These are phyloP conservation scores for Cyclotella cryptica DNA, from an alignment of 108 stramenopile species.

Conservation along the genomic window DNA sequence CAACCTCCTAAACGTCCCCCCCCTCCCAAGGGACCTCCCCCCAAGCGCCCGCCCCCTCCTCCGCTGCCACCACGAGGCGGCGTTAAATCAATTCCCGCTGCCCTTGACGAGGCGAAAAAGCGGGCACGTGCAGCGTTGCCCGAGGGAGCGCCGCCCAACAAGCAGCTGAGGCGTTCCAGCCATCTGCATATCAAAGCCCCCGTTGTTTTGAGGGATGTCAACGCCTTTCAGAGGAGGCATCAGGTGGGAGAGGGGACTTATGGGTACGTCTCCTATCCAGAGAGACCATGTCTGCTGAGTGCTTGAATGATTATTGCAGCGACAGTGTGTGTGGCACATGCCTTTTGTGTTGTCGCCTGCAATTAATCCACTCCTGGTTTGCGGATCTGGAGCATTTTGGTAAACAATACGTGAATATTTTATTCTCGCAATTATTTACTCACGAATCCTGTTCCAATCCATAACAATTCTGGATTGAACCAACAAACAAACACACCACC, in stretches of 20 bases:
- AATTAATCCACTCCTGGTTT: background rate
- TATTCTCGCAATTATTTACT: background rate
- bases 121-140: background rate
- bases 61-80: slow-evolving; percentile 32
- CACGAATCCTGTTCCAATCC: slow-evolving; percentile 3
- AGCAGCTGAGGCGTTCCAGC: slow-evolving; percentile 12
- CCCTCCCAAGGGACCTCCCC: slow-evolving; percentile 22
- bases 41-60: slow-evolving; percentile 53
- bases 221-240: slow-evolving; percentile 76
- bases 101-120: slow-evolving; percentile 11
- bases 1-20: slow-evolving; percentile 30
- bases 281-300: slow-evolving; percentile 4
- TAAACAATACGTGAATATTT: slow-evolving; percentile 22
- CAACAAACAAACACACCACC: slow-evolving; percentile 4
- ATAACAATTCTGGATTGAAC: background rate
- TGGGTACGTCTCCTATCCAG: slow-evolving; percentile 59
- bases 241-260: slow-evolving; percentile 90
- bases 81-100: background rate
- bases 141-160: slow-evolving; percentile 15
- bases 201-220: slow-evolving; percentile 76
- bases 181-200: slow-evolving; percentile 70
- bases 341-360: background rate
- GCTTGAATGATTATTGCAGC: slow-evolving; percentile 19
- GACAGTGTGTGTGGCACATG: background rate
- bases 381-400: background rate